Percentiles rank a stretch among this genome's conserved stretches.
phyloP scores from a whole-genome alignment of 805 yeast genomes.

The Spathaspora girioi region DNA sequence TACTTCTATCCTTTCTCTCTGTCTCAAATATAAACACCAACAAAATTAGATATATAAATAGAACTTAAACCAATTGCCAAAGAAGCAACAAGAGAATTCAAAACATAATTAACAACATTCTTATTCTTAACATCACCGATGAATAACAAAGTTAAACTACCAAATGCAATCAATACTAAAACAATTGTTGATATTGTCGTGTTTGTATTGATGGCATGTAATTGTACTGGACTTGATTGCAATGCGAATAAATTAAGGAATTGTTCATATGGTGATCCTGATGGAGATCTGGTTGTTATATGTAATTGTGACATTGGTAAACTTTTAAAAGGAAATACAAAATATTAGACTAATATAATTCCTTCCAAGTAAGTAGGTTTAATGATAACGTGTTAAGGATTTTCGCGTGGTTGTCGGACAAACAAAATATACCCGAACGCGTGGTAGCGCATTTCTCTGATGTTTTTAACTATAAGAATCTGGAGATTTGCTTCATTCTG shows the following conservation, averaged over 20 bases:
- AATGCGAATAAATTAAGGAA: conserved; percentile 16
- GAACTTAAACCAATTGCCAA: conserved; percentile 34
- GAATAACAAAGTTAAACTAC: conserved; percentile 25
- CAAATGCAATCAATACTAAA: conserved; percentile 24
- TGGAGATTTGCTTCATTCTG: too few relatives aligned
- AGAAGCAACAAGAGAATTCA: conserved; percentile 32
- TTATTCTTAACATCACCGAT: conserved; percentile 25
- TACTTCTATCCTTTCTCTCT: neutral
- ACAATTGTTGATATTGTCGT: conserved; percentile 18
- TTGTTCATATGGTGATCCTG: conserved; percentile 27
- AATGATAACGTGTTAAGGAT: too few relatives aligned
- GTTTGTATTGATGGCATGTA: conserved; percentile 13
- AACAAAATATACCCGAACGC: too few relatives aligned
- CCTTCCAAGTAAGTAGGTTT: too few relatives aligned
- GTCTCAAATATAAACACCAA: conserved; percentile 40
- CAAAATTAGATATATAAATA: conserved; percentile 35
- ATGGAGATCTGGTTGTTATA: conserved; percentile 9
- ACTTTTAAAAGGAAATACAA: neutral
- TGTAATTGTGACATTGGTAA: neutral
- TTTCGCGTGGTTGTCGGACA: too few relatives aligned
- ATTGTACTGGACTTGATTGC: conserved; percentile 20
- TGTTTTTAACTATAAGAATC: too few relatives aligned
- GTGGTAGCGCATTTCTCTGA: too few relatives aligned
- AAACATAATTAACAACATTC: conserved; percentile 19
- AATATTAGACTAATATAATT: too few relatives aligned